Conservation (phyloP, 306 rosid genomes). For the Luffa acutangula region DNA sequence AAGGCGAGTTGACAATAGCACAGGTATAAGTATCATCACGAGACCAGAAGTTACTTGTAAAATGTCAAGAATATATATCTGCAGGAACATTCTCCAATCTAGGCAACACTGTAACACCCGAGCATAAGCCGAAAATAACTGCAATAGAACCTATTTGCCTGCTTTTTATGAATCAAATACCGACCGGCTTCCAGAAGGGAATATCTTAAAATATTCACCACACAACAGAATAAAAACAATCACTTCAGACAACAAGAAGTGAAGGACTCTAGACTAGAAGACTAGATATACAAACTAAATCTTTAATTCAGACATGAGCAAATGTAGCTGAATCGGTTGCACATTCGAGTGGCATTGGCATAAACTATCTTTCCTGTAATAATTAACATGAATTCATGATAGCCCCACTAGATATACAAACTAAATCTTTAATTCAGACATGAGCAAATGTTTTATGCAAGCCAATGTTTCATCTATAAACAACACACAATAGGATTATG, state of each 20-base stretch:
- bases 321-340: background rate
- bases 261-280: background rate
- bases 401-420: too few relatives aligned
- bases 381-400: background rate
- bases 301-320: background rate
- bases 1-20: background rate
- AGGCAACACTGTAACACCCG: background rate
- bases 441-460: background rate
- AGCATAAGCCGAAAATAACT: background rate
- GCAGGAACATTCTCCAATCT: too few relatives aligned
- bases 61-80: background rate
- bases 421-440: too few relatives aligned
- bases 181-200: background rate
- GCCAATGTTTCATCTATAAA: background rate
- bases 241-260: background rate
- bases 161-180: background rate
- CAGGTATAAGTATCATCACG: background rate
- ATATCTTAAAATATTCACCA: background rate
- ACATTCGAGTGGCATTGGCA: background rate
- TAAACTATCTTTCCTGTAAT: background rate
- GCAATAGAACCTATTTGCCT: background rate
- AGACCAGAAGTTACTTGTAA: background rate
- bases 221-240: background rate
- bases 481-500: background rate
- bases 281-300: background rate